These are phyloP conservation scores for Venturia effusa DNA, from an alignment of 2,329 filamentous ascomycete genomes.

Conservation along the genomic window DNA sequence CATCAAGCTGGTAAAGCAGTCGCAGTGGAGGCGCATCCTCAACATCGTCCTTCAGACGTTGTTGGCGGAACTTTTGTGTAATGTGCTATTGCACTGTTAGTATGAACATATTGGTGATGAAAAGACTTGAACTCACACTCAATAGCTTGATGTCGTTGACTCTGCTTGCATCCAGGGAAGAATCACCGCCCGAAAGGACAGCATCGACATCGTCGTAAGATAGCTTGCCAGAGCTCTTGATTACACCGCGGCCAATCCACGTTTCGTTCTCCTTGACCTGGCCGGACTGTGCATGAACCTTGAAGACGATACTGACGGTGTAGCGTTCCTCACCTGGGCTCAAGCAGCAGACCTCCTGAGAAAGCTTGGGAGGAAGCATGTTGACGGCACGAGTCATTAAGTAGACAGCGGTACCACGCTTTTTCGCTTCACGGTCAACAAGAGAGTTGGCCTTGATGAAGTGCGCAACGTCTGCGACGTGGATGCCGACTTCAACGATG, in stretches of 20 bases:
- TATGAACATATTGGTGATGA: not conserved
- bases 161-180: conserved; percentile 54
- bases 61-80: conserved; percentile 82
- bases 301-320: conserved; percentile 87
- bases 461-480: conserved; percentile 89
- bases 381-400: conserved; percentile 81
- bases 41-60: conserved; percentile 68
- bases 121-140: conserved; percentile 41
- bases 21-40: conserved; percentile 70
- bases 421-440: conserved; percentile 94
- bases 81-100: conserved; percentile 43
- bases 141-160: conserved; percentile 72
- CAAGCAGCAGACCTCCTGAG: conserved; percentile 79
- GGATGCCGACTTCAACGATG: conserved; percentile 86
- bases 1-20: conserved; percentile 85
- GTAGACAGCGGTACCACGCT: conserved; percentile 92
- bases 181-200: conserved; percentile 56
- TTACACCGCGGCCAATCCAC: conserved; percentile 87
- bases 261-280: conserved; percentile 72
- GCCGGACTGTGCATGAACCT: conserved; percentile 72
- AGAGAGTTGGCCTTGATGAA: conserved; percentile 95
- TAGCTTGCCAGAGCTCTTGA: conserved; percentile 83
- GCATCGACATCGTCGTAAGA: conserved; percentile 78
- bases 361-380: conserved; percentile 78
- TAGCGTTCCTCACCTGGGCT: conserved; percentile 80